Evolutionary conservation across 768 basidiomycete genomes (phyloP).

Genomic region (Mycena haematopus): DNA sequence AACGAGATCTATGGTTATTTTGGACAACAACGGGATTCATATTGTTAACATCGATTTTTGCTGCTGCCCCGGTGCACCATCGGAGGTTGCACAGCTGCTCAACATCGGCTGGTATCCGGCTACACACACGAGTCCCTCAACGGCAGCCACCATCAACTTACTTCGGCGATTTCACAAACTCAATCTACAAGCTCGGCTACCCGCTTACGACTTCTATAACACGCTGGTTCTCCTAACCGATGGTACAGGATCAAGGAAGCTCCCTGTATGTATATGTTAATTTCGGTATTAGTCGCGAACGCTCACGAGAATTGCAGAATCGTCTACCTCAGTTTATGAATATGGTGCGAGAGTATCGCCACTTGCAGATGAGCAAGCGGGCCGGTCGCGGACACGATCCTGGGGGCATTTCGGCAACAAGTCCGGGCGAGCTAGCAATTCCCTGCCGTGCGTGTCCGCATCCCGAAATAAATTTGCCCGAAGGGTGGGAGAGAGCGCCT

Average conservation of each 20-base stretch:
- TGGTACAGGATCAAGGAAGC: not conserved
- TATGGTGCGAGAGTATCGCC: not conserved
- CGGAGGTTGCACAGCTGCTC: not conserved
- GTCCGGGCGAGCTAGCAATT: slow-evolving; percentile 8
- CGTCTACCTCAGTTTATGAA: not conserved
- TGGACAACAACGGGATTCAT: slow-evolving; percentile 34
- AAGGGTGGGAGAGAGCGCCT: not conserved
- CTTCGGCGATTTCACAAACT: not conserved
- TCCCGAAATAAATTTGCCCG: slow-evolving; percentile 17
- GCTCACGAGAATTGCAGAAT: not conserved
- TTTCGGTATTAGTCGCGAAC: too few species aligned
- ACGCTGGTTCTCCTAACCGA: not conserved
- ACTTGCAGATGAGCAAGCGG: not conserved
- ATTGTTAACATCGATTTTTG: slow-evolving; percentile 24
- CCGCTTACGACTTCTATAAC: not conserved
- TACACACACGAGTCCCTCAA: not conserved
- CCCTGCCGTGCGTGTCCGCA: slow-evolving; percentile 14
- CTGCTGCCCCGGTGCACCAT: not conserved
- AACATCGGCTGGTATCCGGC: not conserved
- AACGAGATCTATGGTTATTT: slow-evolving; percentile 25
- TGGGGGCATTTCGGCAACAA: not conserved
- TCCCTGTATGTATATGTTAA: not conserved
- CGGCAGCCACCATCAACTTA: not conserved
- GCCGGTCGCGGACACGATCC: not conserved
- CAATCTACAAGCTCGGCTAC: not conserved